Evolutionary conservation across 108 stramenopile species (phyloP).

Genomic region (Cyclostephanos tholiformis): DNA sequence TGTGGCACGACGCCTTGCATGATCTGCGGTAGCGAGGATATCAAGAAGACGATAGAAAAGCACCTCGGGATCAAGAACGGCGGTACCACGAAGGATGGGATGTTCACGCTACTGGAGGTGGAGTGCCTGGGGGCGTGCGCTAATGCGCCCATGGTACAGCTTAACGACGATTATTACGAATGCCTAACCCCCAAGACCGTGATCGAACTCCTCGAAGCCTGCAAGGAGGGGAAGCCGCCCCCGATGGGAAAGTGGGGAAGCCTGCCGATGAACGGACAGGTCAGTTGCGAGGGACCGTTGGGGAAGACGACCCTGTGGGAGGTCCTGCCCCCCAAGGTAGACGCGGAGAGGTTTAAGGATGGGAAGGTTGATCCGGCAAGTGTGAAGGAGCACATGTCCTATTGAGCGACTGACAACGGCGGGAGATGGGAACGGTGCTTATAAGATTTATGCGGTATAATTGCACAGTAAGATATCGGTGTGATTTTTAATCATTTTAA

Average conservation of each 20-base stretch:
- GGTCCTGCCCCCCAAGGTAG: conserved; percentile 66
- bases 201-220: conserved; percentile 92
- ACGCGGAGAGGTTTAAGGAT: conserved; percentile 77
- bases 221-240: conserved; percentile 89
- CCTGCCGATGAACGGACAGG: conserved; percentile 99
- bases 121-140: conserved; percentile 99
- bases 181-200: conserved; percentile 96
- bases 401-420: conserved; percentile 43
- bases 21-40: conserved; percentile 98
- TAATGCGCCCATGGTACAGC: conserved; percentile 99
- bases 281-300: conserved; percentile 97
- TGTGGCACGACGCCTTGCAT: conserved; percentile 99
- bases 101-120: conserved; percentile 98
- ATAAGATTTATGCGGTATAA: not conserved
- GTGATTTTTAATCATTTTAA: not conserved
- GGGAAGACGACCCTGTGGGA: conserved; percentile 91
- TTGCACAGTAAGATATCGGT: not conserved
- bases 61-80: conserved; percentile 97
- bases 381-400: conserved; percentile 98
- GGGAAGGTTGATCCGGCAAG: conserved; percentile 93
- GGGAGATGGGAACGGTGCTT: not conserved
- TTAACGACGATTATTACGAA: conserved; percentile 99
- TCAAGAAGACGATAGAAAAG: conserved; percentile 96
- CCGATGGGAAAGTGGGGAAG: conserved; percentile 98
- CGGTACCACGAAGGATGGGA: conserved; percentile 94